Conservation (phyloP, 1,284 basidiomycete genomes). For the Gomphus bonarii region DNA sequence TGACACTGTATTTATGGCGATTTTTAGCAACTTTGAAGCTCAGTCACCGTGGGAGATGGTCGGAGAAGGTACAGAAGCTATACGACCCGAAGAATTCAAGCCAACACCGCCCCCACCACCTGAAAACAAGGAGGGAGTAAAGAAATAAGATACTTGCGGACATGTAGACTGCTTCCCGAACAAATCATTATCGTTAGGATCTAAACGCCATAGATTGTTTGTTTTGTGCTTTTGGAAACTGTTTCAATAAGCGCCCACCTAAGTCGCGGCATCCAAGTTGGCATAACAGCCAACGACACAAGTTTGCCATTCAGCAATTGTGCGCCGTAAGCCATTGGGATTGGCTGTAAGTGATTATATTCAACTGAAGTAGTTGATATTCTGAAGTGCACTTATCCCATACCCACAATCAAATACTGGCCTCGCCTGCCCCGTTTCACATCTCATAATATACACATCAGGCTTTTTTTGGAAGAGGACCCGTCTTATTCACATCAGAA, state of each 20-base stretch:
- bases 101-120: slow-evolving; percentile 55
- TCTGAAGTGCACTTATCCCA: not conserved
- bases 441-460: not conserved
- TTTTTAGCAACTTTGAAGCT: slow-evolving; percentile 83
- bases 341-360: not conserved
- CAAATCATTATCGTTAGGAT: not conserved
- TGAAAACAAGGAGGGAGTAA: slow-evolving; percentile 47
- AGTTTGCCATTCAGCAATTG: not conserved
- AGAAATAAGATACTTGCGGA: slow-evolving; percentile 35
- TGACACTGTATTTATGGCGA: not conserved
- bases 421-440: not conserved
- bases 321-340: not conserved
- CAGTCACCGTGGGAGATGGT: slow-evolving; percentile 97
- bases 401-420: not conserved
- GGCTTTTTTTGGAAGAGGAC: not conserved
- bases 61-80: slow-evolving; percentile 71
- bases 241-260: not conserved
- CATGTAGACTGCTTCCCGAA: not conserved
- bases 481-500: not conserved
- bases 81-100: slow-evolving; percentile 62
- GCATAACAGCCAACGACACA: not conserved
- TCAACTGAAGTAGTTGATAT: not conserved
- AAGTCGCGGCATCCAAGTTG: slow-evolving; percentile 1
- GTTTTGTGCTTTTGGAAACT: not conserved
- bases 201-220: not conserved